Evolutionary conservation across 495 filamentous ascomycete genomes (phyloP), one percentile per base, ranked within the genome.

Genomic region (Neurospora sp.): DNA sequence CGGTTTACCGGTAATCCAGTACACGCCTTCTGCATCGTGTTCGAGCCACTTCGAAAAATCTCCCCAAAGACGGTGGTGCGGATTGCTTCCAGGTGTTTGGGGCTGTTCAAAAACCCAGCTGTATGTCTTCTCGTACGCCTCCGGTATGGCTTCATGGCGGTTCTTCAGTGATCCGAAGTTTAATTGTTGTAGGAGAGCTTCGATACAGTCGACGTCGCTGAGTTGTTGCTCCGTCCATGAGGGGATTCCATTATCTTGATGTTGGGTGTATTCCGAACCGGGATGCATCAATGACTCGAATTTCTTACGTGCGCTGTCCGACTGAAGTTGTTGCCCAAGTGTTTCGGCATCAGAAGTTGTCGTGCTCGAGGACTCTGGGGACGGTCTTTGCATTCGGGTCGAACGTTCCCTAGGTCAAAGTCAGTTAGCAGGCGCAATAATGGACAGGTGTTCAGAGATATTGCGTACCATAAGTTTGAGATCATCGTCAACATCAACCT

Each of bases 1-100:
- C 7, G 71, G 48, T 44, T 72, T 72, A 3, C 71, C 71, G 7
- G 54, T 69, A 14, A 72, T 72, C 54, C 71, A 72, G 38, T 69
- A 72, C 9, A 69, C 37, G 38, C 39, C 35, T 48, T 69, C 48
- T 12, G 71, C 41, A 18, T 72, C 23, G 6, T 69, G 42, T 35
- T 31, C 37, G 5, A 39, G n/a, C 71, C 71, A 66, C 9, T 23
- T 48, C 44, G 44, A 5, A 48, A 48, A 48, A 11, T 69, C 27
- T 0, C 3, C 66, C 66, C 66, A 20, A 18, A 6, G 23, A 18
- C 0, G 27, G 14, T 39, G 9, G 66, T 20, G 27, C 12, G 31
- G 27, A 39, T 39, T 69, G 66, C 20, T 31, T 31, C 16, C 66
- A 48, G 18, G 3, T 9, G n/a, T 11, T 11, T 48, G 8, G 9